Percentiles rank a stretch among this genome's conserved stretches.
phyloP scores from a whole-genome alignment of 495 filamentous ascomycete species.

The Talaromyces adpressus region DNA sequence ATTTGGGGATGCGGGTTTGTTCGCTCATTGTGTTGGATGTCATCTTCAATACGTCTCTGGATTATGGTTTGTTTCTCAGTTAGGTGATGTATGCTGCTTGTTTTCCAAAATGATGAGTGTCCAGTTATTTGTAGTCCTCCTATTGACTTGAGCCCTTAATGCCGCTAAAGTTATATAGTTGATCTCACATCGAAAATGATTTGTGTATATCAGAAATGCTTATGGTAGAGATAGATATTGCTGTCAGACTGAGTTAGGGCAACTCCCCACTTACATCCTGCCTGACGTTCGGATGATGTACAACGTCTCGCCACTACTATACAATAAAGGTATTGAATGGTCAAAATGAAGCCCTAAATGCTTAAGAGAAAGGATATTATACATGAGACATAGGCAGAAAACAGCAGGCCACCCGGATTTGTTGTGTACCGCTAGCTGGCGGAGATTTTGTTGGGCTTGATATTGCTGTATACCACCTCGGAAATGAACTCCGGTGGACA shows the following conservation, averaged over 20 bases:
- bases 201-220: not conserved
- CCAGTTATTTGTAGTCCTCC: not conserved
- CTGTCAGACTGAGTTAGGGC: not conserved
- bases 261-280: not conserved
- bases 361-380: not conserved
- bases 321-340: not conserved
- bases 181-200: not conserved
- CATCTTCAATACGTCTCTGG: not conserved
- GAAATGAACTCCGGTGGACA: not conserved
- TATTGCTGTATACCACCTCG: not conserved
- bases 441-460: not conserved
- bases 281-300: conserved; percentile 4
- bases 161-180: not conserved
- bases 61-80: not conserved
- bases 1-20: conserved; percentile 24
- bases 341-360: not conserved
- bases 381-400: not conserved
- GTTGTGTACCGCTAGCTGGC: not conserved
- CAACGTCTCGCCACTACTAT: not conserved
- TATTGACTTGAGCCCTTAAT: not conserved
- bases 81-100: not conserved
- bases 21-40: conserved; percentile 26
- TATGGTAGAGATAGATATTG: not conserved
- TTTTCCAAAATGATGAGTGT: not conserved
- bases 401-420: not conserved